Evolutionary conservation across 129 eudicot genomes (phyloP), one percentile per base, ranked within the genome.

Genomic region (Smallanthus sonchifolius): DNA sequence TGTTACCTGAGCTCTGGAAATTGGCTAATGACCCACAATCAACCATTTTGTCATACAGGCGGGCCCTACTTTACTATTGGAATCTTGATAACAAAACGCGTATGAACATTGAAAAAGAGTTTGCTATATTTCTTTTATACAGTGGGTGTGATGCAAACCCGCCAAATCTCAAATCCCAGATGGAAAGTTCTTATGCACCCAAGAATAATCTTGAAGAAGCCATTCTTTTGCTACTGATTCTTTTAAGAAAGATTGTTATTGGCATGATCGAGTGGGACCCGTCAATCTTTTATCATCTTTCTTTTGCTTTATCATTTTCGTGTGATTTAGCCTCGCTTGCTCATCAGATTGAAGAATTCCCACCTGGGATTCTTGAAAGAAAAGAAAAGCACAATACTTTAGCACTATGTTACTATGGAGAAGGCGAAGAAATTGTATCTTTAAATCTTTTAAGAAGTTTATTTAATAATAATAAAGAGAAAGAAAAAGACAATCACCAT

Each of bases 141-240:
- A 90, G 96, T 57, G 98, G 98, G 24, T 77, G 82, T 28, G 96
- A 93, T 65, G 96, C 98, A 38, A 80, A 34, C 60, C 97, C 98
- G 44, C 98, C 97, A 64, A 90, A 80, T 66, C 96, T 93, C 65
- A 91, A 90, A 36, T 86, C 79, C 16, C 98, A 93, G 65, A 75
- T 80, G 85, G 98, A 90, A 59, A 85, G 86, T 60, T 86, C 97
- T 6, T 93, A 84, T 70, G 78, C 85, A 51, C 98, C 97, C 3
- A 90, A 85, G 77, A 93, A 84, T 87, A 93, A 93, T 77, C 55
- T 90, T 44, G 98, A 93, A 86, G 97, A 93, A 86, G 97, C 98
- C 43, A 72, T 85, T 75, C 97, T 93, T 70, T 79, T 93, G 78
- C 87, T 93, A 43, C 82, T 90, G 28, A 80, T 93, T 79, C 80